Evolutionary conservation across 2,329 filamentous ascomycete genomes (phyloP).

Genomic region (Fusarium globosum): DNA sequence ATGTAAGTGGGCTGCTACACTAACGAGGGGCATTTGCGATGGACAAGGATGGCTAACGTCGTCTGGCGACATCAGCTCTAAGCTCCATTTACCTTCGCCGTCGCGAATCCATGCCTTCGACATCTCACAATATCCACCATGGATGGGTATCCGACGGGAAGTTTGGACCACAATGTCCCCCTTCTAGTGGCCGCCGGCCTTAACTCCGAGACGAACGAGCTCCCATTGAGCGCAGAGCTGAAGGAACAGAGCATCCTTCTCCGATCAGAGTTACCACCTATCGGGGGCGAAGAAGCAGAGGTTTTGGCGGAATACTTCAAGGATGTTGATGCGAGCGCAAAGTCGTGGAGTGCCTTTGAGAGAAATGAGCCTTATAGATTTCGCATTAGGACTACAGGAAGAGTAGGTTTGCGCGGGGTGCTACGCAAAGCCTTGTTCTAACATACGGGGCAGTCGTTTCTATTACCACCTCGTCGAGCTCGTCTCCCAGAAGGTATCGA

Average conservation of each 20-base stretch:
- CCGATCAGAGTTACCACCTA: slow-evolving; percentile 74
- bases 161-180: slow-evolving; percentile 88
- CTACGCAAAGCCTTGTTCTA: slow-evolving; percentile 42
- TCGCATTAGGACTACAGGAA: slow-evolving; percentile 78
- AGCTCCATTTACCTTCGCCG: slow-evolving; percentile 31
- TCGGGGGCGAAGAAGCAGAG: slow-evolving; percentile 73
- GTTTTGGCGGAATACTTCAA: slow-evolving; percentile 74
- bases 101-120: slow-evolving; percentile 39
- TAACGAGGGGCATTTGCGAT: slow-evolving; percentile 44
- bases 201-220: slow-evolving; percentile 54
- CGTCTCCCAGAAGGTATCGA: slow-evolving; percentile 64
- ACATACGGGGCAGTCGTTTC: slow-evolving; percentile 58
- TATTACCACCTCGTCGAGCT: slow-evolving; percentile 68
- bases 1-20: slow-evolving; percentile 41
- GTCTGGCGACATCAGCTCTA: slow-evolving; percentile 35
- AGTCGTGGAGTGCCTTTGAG: slow-evolving; percentile 74
- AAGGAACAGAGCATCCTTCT: slow-evolving; percentile 71
- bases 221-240: slow-evolving; percentile 61
- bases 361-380: slow-evolving; percentile 67
- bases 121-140: slow-evolving; percentile 57
- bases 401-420: slow-evolving; percentile 68
- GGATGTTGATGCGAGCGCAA: slow-evolving; percentile 70
- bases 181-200: slow-evolving; percentile 86
- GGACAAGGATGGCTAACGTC: slow-evolving; percentile 42
- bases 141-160: slow-evolving; percentile 83